Conservation (phyloP, 768 basidiomycete genomes). For the Kwoniella newhampshirensis region DNA sequence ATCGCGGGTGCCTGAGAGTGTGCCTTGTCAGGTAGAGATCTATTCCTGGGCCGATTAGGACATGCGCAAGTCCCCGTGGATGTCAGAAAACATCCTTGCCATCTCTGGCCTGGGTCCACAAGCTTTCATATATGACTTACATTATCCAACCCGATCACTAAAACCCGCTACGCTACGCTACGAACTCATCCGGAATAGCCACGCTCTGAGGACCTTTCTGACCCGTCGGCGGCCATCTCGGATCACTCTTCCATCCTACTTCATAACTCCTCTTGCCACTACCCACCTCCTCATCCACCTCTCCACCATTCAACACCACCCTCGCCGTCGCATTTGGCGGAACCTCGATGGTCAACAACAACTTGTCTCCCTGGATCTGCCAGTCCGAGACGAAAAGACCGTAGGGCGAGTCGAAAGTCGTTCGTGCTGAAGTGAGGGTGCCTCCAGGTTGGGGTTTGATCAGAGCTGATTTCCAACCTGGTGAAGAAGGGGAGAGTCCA, state of each 20-base stretch:
- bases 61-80: too few species aligned
- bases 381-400: conserved; percentile 27
- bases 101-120: too few species aligned
- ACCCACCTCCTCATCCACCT: conserved; percentile 25
- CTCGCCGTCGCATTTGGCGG: conserved; percentile 36
- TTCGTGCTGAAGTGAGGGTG: conserved; percentile 33
- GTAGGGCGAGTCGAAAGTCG: conserved; percentile 24
- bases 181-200: conserved; percentile 11
- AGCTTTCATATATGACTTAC: too few species aligned
- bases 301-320: conserved; percentile 28
- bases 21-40: too few species aligned
- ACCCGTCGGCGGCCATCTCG: conserved; percentile 18
- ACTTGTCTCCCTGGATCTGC: conserved; percentile 20
- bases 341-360: conserved; percentile 26
- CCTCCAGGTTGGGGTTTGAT: conserved; percentile 43
- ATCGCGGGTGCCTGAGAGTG: too few species aligned
- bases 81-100: too few species aligned
- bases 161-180: conserved; percentile 4
- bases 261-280: conserved; percentile 22
- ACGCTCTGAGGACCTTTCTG: conserved; percentile 8
- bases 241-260: conserved; percentile 3
- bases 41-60: too few species aligned
- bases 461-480: conserved; percentile 38
- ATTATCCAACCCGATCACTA: too few species aligned
- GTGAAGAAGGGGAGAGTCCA: conserved; percentile 28